Evolutionary conservation across 768 basidiomycete genomes (phyloP), one percentile per base, ranked within the genome.

Genomic region (Ramaria sp.): DNA sequence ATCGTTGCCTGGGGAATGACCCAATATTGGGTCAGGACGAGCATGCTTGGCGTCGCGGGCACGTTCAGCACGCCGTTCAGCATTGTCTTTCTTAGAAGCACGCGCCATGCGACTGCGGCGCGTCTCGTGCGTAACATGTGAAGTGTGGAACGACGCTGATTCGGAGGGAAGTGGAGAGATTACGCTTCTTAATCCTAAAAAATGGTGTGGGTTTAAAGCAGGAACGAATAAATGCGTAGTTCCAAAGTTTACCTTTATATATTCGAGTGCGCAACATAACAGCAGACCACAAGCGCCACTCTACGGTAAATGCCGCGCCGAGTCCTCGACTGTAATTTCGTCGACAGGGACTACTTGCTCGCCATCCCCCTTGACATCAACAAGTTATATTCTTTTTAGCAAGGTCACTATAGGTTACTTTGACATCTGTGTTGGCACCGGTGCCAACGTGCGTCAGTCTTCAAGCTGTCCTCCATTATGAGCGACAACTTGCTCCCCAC

Each of bases 21-120:
- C 93, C 5, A 92, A 78, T 15, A 94, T 76, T 55, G 86, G 79
- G 60, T 87, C 82, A 15, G 85, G 76, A 44, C 69, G 71, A 52
- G 64, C 73, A 28, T 61, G 71, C 39, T 66, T 68, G 20, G 67
- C 72, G 48, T 62, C 62, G 55, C 66, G 65, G 58, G 57, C 61
- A 52, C 69, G 71, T 60, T 74, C 72, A 32, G 70, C 72, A 57
- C 75, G 74, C 58, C 74, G 71, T 57, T 67, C 71, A 47, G 66
- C 56, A 57, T 67, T 66, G 8, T 62, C 59, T 52, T 65, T 62
- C 58, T 66, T 67, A 18, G 60, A 59, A n/a, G 64, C 50, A 16
- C 67, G 68, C 1, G 69, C 62, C 42, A 61, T 58, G 47, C 60
- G 60, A 48, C 61, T 62, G 1, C 60, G 59, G 12, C 58, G 55